Conservation (phyloP, 139 green algal species). For the Chlorella sp. region DNA sequence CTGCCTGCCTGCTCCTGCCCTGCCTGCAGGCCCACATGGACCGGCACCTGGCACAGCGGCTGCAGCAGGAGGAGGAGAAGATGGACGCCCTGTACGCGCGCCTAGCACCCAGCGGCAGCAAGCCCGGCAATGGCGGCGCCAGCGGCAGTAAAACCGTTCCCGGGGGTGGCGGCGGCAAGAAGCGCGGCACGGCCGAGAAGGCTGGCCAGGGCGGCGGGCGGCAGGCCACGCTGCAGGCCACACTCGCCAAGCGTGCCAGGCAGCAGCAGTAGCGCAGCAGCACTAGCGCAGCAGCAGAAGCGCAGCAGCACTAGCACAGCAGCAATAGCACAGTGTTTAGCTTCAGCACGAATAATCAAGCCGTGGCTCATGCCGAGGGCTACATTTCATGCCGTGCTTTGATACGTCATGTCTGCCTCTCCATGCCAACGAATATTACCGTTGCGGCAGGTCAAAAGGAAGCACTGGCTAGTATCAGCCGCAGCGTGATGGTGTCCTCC, state of each 20-base stretch:
- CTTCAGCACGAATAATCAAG: too few species aligned
- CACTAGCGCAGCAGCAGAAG: neutral
- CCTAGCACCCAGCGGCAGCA: neutral
- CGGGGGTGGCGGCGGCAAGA: neutral
- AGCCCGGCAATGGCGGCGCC: neutral
- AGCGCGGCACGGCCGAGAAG: neutral
- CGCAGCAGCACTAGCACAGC: too few species aligned
- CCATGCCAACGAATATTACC: too few species aligned
- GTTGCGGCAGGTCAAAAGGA: neutral
- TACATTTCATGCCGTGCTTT: too few species aligned
- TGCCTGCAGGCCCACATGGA: conserved; percentile 1
- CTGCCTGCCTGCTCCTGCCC: neutral
- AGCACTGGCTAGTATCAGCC: too few species aligned
- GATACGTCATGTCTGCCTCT: too few species aligned
- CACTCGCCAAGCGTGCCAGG: neutral
- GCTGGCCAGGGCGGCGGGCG: neutral
- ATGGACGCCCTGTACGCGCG: neutral
- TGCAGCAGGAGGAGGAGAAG: conserved; percentile 24
- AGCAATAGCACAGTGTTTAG: too few species aligned
- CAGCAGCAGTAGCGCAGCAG: neutral
- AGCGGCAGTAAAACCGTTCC: neutral
- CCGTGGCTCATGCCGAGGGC: too few species aligned
- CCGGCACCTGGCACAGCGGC: conserved; percentile 1
- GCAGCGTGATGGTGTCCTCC: neutral
- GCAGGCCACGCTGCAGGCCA: neutral